Conservation (phyloP, 345 rosid genomes). For the Ceriops tagal region DNA sequence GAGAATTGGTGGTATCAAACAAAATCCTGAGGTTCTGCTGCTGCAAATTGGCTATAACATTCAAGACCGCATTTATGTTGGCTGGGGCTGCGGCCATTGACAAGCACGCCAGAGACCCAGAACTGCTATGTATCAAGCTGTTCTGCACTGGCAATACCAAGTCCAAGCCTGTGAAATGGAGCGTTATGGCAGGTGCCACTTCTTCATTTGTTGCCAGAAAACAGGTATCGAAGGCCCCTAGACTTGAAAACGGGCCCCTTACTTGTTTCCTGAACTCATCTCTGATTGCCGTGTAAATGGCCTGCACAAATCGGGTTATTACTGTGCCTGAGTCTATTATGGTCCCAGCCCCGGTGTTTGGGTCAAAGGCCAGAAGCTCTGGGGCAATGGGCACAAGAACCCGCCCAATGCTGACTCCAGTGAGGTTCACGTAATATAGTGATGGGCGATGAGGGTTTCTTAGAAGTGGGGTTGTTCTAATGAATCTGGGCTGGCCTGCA, state of each 20-base stretch:
- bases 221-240: constrained; percentile 87
- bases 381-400: constrained; percentile 44
- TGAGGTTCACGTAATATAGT: constrained; percentile 73
- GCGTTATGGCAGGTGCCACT: constrained; percentile 45
- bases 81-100: constrained; percentile 71
- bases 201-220: constrained; percentile 46
- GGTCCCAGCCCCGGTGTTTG: constrained; percentile 71
- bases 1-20: constrained; percentile 70
- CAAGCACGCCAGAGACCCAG: constrained; percentile 70
- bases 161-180: constrained; percentile 57
- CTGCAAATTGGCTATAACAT: constrained; percentile 84
- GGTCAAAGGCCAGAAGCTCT: constrained; percentile 45
- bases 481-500: constrained; percentile 56
- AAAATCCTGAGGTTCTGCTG: constrained; percentile 80
- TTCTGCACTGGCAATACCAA: constrained; percentile 72
- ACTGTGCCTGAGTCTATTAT: constrained; percentile 85
- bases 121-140: constrained; percentile 73
- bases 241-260: constrained; percentile 57
- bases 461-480: constrained; percentile 65
- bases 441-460: constrained; percentile 74
- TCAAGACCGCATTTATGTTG: constrained; percentile 61
- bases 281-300: constrained; percentile 53
- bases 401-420: constrained; percentile 72
- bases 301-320: constrained; percentile 67
- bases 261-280: constrained; percentile 78